A percentile compares a stretch with the other conserved stretches of the same genome.
Evolutionary conservation across 176 grass and related monocot genomes (phyloP).

Genomic region (Themeda triandra): DNA sequence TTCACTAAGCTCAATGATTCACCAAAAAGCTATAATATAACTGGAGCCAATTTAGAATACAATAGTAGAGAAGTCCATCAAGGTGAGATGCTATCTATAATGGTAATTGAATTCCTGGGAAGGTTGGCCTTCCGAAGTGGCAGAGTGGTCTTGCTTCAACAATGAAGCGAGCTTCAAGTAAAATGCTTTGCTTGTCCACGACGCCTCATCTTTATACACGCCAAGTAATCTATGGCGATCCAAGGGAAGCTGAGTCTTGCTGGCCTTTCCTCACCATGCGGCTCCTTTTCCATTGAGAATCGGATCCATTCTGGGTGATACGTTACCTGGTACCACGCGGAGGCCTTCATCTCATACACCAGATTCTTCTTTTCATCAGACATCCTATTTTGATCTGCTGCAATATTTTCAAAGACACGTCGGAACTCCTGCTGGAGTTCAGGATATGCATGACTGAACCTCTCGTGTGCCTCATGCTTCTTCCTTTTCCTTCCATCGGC

Average conservation of each 20-base stretch:
- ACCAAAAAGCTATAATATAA: not conserved
- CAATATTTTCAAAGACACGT: slow-evolving; percentile 43
- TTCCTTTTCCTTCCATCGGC: slow-evolving; percentile 56
- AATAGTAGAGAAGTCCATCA: not conserved
- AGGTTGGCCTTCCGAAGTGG: not conserved
- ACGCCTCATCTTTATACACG: slow-evolving; percentile 54
- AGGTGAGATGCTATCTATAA: not conserved
- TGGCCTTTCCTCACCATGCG: slow-evolving; percentile 28
- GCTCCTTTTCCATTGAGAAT: slow-evolving; percentile 28
- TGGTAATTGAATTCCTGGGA: not conserved
- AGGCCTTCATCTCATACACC: slow-evolving; percentile 66
- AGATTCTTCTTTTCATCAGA: slow-evolving; percentile 44
- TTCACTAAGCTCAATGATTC: not conserved
- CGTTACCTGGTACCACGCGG: slow-evolving; percentile 91
- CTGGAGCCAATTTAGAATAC: not conserved
- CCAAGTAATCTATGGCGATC: slow-evolving; percentile 75
- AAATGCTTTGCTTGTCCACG: slow-evolving; percentile 14
- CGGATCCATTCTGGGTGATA: slow-evolving; percentile 65
- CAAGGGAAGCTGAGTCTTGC: slow-evolving; percentile 79
- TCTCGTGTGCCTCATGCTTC: slow-evolving; percentile 63
- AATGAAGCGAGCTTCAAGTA: not conserved
- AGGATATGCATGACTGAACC: slow-evolving; percentile 60
- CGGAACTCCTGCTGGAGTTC: slow-evolving; percentile 56
- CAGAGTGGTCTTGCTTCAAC: slow-evolving; percentile 64
- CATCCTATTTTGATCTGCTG: slow-evolving; percentile 26